phyloP scores from a whole-genome alignment of 352 stramenopile species.

The Aphanomyces astaci region DNA sequence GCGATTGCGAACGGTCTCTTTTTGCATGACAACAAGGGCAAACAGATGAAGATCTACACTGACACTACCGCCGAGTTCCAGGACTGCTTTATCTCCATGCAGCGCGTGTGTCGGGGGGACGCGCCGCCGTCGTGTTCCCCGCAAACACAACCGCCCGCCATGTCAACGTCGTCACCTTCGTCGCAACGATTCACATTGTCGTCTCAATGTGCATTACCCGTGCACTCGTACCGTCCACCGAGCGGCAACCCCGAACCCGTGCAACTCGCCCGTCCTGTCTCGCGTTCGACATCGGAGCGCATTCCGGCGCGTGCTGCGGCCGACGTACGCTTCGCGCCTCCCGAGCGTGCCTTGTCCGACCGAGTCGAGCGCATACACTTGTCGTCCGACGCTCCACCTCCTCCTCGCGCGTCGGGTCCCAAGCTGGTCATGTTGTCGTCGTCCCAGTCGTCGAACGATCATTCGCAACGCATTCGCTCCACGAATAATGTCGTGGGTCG shows the following conservation, averaged over 20 bases:
- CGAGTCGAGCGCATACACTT: conserved; percentile 32
- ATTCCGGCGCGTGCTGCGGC: not conserved
- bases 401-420: not conserved
- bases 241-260: not conserved
- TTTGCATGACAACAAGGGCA: conserved; percentile 62
- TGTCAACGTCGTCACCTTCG: not conserved
- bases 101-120: conserved; percentile 29
- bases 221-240: not conserved
- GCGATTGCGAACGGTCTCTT: conserved; percentile 76
- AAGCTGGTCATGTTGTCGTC: not conserved
- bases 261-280: not conserved
- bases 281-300: too few species aligned
- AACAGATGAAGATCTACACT: conserved; percentile 84
- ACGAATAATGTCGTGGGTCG: not conserved
- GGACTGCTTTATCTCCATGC: conserved; percentile 63
- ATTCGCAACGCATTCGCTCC: too few species aligned
- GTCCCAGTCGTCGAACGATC: not conserved
- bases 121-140: conserved; percentile 27
- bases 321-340: not conserved
- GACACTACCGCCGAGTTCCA: conserved; percentile 57
- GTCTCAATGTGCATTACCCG: not conserved
- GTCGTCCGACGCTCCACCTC: conserved; percentile 31
- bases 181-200: not conserved
- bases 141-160: not conserved
- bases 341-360: not conserved